Conservation (phyloP, 2,329 filamentous ascomycete species). For the Pseudocercospora vitis region DNA sequence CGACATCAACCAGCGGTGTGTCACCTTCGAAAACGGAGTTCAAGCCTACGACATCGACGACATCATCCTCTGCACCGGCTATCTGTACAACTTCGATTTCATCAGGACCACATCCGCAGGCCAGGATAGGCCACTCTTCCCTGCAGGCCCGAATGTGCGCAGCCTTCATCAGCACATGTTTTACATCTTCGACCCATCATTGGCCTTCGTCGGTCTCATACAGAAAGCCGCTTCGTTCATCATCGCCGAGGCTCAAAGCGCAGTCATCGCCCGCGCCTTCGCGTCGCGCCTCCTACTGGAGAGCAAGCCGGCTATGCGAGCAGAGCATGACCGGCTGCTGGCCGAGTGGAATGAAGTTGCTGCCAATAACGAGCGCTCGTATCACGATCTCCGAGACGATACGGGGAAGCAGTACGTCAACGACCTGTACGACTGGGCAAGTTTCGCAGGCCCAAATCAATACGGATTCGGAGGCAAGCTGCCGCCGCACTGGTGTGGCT, state of each 20-base stretch:
- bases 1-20: neutral
- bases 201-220: slow-evolving; percentile 16
- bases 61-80: slow-evolving; percentile 22
- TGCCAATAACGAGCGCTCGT: neutral
- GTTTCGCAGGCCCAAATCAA: neutral
- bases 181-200: slow-evolving; percentile 9
- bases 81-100: slow-evolving; percentile 18
- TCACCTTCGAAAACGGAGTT: slow-evolving; percentile 8
- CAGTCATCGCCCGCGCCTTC: slow-evolving; percentile 15
- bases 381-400: neutral
- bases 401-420: slow-evolving; percentile 13
- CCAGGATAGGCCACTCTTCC: neutral
- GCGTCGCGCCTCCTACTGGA: neutral
- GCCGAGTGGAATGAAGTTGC: neutral
- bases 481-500: slow-evolving; percentile 18
- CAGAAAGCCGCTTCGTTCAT: slow-evolving; percentile 13
- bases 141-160: neutral
- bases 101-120: neutral
- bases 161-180: slow-evolving; percentile 16
- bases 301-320: neutral
- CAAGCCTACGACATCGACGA: slow-evolving; percentile 7
- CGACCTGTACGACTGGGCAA: neutral
- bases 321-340: neutral
- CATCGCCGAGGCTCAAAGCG: slow-evolving; percentile 20
- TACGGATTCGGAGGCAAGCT: neutral